Conservation (phyloP, 2,329 filamentous ascomycete genomes). For the Sclerotinia spermophila region DNA sequence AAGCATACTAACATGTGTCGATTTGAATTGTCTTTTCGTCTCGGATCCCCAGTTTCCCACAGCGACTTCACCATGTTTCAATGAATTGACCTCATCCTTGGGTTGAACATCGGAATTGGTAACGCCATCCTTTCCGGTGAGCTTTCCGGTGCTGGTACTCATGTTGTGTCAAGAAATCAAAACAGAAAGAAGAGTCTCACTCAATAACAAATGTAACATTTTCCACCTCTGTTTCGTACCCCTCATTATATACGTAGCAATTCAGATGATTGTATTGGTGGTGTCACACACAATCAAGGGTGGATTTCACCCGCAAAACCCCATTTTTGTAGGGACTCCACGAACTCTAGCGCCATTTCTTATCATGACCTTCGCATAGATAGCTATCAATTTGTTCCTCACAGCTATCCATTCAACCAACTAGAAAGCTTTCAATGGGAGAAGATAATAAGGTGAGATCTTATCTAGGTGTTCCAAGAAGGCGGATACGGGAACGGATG, state of each 20-base stretch:
- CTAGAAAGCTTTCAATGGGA: neutral
- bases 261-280: neutral
- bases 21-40: neutral
- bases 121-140: neutral
- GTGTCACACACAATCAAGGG: neutral
- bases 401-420: neutral
- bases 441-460: neutral
- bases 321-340: neutral
- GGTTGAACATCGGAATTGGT: neutral
- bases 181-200: neutral
- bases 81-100: neutral
- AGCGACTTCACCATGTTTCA: neutral
- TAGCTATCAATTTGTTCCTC: neutral
- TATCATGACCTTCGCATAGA: neutral
- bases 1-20: conserved; percentile 9
- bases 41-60: conserved; percentile 1
- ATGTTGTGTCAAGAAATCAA: neutral
- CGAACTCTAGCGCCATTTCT: neutral
- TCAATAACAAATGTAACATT: neutral
- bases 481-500: neutral
- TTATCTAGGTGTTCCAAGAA: neutral
- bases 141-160: neutral
- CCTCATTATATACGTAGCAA: neutral
- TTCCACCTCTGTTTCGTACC: neutral
- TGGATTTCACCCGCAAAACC: neutral